Base-by-base conservation (phyloP, 2,329 filamentous ascomycete genomes). In the Plectosphaerella sp. region DNA sequence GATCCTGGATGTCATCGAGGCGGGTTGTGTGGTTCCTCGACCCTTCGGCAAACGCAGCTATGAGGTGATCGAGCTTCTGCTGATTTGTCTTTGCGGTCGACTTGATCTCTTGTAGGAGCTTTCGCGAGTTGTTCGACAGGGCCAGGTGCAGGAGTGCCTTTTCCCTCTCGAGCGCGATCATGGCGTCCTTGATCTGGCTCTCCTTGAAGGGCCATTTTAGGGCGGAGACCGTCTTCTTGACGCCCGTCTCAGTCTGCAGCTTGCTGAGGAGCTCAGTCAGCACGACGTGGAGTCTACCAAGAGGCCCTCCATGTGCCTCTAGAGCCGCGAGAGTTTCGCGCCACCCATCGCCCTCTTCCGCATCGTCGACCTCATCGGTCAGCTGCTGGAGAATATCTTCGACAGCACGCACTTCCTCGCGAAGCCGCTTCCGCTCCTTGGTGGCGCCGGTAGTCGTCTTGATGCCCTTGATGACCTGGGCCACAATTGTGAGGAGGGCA, bases 191-290 rank as follows among this genome's bases (percentile, higher is more conserved):
- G 11, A 61, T 36, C 11, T 62, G 57, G 15, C 58, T 54, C 49
- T 59, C 58, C 2, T 54, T 39, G 16, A 63, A 57, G 9, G 59
- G 59, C 59, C 59, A 61, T 45, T 52, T 59, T 25, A 59, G 35
- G 4, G 20, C 14, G 10, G 49, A 15, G 1, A 52, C 3, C 12
- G 45, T 46, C 45, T 55, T 56, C 7, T 43, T 28, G 12, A 41
- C 16, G 14, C 60, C 54, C 4, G 39, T 22, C 25, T 54, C 56
- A 8, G 56, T 52, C 14, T 54, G 28, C 3, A 61, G 36, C 51
- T 55, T 60, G 12, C 36, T 12, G 45, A 57, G 52, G 16, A 61
- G 33, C 5, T 22, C 35, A 12, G 33, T 20, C 18, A 62, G 47
- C 22, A 53, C 47, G 20, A 36, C 24, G 4, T 36, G 20, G 3